phyloP scores from a whole-genome alignment of 176 grass and related monocot genomes.

The Triticum turgidum region DNA sequence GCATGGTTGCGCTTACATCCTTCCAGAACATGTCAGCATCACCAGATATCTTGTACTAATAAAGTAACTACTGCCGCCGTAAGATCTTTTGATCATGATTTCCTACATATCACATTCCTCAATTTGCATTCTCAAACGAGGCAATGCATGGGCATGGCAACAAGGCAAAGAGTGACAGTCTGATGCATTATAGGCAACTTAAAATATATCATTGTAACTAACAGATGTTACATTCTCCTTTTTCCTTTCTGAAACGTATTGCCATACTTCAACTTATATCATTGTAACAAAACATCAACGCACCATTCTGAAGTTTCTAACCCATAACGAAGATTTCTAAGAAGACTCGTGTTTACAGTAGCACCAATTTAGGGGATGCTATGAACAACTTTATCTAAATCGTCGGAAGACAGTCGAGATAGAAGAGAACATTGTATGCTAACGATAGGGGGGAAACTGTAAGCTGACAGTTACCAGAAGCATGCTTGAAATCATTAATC shows the following conservation, averaged over 20 bases:
- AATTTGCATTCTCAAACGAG: neutral
- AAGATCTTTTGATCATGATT: neutral
- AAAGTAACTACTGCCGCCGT: neutral
- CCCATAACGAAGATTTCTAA: constrained; percentile 31
- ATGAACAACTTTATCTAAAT: constrained; percentile 22
- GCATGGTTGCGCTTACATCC: neutral
- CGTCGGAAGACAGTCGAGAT: neutral
- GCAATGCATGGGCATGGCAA: neutral
- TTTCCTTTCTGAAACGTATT: neutral
- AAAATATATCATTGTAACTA: neutral
- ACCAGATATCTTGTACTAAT: neutral
- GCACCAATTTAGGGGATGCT: neutral
- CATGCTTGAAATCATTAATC: constrained; percentile 40
- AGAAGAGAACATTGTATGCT: constrained; percentile 21
- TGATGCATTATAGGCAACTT: neutral
- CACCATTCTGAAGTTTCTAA: constrained; percentile 11
- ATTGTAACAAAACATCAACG: neutral
- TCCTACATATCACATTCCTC: neutral
- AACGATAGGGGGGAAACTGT: constrained; percentile 2
- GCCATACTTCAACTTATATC: neutral
- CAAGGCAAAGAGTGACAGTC: neutral
- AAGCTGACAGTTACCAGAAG: constrained; percentile 22
- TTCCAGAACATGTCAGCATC: neutral
- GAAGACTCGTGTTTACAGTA: constrained; percentile 44
- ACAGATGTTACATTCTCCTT: neutral